phyloP scores from a whole-genome alignment of 306 rosid genomes.

The Coriaria nepalensis region DNA sequence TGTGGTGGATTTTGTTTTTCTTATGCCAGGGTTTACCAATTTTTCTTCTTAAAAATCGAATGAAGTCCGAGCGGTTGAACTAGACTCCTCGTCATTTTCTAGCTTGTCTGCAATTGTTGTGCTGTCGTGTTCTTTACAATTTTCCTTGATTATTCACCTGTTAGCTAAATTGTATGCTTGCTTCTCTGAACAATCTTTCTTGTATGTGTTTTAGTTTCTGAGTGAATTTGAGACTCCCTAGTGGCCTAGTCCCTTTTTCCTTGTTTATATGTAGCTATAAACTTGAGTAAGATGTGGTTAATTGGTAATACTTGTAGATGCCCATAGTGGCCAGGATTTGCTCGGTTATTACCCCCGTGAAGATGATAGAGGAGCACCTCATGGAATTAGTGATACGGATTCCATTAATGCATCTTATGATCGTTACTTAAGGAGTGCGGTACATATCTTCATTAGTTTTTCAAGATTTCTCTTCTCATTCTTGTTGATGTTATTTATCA shows the following conservation, averaged over 20 bases:
- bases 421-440: slow-evolving; percentile 79
- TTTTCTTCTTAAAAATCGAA: neutral
- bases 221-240: neutral
- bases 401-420: slow-evolving; percentile 95
- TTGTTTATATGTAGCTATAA: slow-evolving; percentile 9
- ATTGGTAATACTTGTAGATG: slow-evolving; percentile 36
- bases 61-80: neutral
- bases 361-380: slow-evolving; percentile 68
- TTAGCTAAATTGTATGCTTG: no score
- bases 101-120: no score
- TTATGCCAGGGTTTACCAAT: neutral
- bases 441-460: slow-evolving; percentile 24
- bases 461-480: slow-evolving; percentile 6
- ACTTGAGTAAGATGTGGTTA: slow-evolving; percentile 17
- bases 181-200: neutral
- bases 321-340: slow-evolving; percentile 50
- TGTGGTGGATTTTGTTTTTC: neutral
- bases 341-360: slow-evolving; percentile 58
- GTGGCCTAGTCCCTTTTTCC: slow-evolving; percentile 8
- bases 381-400: slow-evolving; percentile 67
- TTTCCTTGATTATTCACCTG: no score
- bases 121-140: no score
- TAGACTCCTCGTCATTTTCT: neutral
- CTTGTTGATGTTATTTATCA: neutral
- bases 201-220: neutral